phyloP scores from a whole-genome alignment of 2,329 filamentous ascomycete species.

The Pyrenochaeta sp. region DNA sequence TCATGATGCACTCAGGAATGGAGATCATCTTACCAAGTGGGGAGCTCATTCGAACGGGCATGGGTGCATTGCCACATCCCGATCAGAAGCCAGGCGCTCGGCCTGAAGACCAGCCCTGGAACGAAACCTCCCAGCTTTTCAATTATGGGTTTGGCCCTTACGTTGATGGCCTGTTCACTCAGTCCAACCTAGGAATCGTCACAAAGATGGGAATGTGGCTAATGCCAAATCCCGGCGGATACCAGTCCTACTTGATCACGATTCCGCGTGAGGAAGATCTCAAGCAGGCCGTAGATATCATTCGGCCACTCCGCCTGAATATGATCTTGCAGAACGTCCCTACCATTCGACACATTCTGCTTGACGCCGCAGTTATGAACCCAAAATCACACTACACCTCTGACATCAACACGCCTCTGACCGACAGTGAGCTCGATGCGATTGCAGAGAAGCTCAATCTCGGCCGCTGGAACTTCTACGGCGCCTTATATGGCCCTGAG shows the following conservation, averaged over 20 bases:
- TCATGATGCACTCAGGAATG: conserved; percentile 43
- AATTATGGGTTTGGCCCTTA: conserved; percentile 45
- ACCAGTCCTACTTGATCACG: conserved; percentile 48
- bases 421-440: conserved; percentile 50
- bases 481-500: conserved; percentile 42
- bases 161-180: conserved; percentile 54
- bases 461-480: conserved; percentile 59
- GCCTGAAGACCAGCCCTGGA: conserved; percentile 13
- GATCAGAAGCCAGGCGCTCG: conserved; percentile 1
- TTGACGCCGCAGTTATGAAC: conserved; percentile 52
- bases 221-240: conserved; percentile 60
- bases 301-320: conserved; percentile 44
- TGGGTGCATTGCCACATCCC: conserved; percentile 47
- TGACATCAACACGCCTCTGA: conserved; percentile 36
- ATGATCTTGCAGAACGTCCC: conserved; percentile 57
- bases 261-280: conserved; percentile 59
- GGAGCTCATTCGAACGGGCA: conserved; percentile 50
- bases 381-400: conserved; percentile 41
- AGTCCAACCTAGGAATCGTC: conserved; percentile 59
- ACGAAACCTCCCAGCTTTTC: conserved; percentile 21
- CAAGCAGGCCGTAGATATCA: conserved; percentile 57
- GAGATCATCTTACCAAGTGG: conserved; percentile 54
- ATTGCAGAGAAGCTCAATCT: conserved; percentile 52
- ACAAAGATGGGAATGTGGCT: conserved; percentile 48
- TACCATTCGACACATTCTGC: conserved; percentile 50